phyloP scores from a whole-genome alignment of 768 basidiomycete species.

The Leccinum olivaceopallidum region DNA sequence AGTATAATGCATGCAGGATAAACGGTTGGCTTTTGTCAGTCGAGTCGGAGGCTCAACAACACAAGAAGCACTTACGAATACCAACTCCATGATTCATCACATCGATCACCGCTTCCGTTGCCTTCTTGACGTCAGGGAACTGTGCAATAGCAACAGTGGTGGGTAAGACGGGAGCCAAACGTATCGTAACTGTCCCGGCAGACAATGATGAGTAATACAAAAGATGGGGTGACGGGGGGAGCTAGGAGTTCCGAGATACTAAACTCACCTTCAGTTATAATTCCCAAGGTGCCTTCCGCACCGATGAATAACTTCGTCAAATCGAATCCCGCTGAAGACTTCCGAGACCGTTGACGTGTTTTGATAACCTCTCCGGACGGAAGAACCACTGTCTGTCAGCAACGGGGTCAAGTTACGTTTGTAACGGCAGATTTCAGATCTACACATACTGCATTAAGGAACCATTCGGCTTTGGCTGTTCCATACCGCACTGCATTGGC shows the following conservation, averaged over 20 bases:
- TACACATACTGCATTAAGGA: conserved; percentile 72
- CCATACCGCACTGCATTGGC: conserved; percentile 86
- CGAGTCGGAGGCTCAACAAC: background rate
- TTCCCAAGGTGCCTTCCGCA: conserved; percentile 80
- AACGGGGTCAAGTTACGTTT: background rate
- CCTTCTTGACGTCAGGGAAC: conserved; percentile 73
- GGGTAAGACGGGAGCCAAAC: conserved; percentile 78
- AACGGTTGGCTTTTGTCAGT: background rate
- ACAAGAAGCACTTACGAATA: conserved; percentile 55
- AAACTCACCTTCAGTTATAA: conserved; percentile 75
- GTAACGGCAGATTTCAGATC: background rate
- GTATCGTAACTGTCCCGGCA: conserved; percentile 60
- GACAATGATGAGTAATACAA: background rate
- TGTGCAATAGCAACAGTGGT: conserved; percentile 82
- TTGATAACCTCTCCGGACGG: conserved; percentile 90
- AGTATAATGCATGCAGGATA: background rate
- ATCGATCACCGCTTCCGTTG: conserved; percentile 73
- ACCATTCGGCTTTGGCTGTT: conserved; percentile 90
- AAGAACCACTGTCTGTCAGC: conserved; percentile 76
- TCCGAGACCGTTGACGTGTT: conserved; percentile 74
- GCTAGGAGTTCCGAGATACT: background rate
- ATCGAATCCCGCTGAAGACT: conserved; percentile 89
- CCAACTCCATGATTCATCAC: conserved; percentile 72
- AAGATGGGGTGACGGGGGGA: background rate
- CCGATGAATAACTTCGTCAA: conserved; percentile 85